Evolutionary conservation across 2,329 filamentous ascomycete species (phyloP).

Genomic region (Fusarium heterosporum): DNA sequence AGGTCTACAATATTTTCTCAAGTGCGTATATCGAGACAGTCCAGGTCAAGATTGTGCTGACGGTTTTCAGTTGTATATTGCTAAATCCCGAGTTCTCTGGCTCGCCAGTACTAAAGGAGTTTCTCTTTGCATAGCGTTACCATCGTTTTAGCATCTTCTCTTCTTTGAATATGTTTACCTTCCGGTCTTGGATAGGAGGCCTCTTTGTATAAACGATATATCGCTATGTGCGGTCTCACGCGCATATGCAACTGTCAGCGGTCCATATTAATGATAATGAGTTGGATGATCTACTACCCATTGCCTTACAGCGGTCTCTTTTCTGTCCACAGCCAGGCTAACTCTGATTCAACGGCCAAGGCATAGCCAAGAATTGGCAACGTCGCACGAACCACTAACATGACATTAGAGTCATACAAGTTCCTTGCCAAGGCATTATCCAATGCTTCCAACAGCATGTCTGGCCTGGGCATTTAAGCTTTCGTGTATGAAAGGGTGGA

Average conservation of each 20-base stretch:
- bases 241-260: slow-evolving; percentile 31
- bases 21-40: slow-evolving; percentile 66
- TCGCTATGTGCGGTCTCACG: slow-evolving; percentile 29
- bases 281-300: slow-evolving; percentile 35
- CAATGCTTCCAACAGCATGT: slow-evolving; percentile 9
- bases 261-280: slow-evolving; percentile 47
- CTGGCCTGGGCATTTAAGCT: slow-evolving; percentile 15
- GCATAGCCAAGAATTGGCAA: slow-evolving; percentile 9
- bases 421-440: slow-evolving; percentile 23
- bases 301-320: slow-evolving; percentile 1
- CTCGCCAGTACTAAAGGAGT: slow-evolving; percentile 91
- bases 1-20: slow-evolving; percentile 91
- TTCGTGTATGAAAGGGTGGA: slow-evolving; percentile 6
- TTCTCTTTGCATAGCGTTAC: slow-evolving; percentile 74
- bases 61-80: slow-evolving; percentile 77
- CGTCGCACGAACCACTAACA: slow-evolving; percentile 1
- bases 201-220: slow-evolving; percentile 41
- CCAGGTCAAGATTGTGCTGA: slow-evolving; percentile 25
- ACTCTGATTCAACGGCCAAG: slow-evolving; percentile 7
- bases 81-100: slow-evolving; percentile 94
- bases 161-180: slow-evolving; percentile 40
- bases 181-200: slow-evolving; percentile 27
- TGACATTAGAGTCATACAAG: neutral
- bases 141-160: slow-evolving; percentile 27
- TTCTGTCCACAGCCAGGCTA: neutral